Conservation (phyloP, 805 yeast genomes). For the Limtongia smithiae region DNA sequence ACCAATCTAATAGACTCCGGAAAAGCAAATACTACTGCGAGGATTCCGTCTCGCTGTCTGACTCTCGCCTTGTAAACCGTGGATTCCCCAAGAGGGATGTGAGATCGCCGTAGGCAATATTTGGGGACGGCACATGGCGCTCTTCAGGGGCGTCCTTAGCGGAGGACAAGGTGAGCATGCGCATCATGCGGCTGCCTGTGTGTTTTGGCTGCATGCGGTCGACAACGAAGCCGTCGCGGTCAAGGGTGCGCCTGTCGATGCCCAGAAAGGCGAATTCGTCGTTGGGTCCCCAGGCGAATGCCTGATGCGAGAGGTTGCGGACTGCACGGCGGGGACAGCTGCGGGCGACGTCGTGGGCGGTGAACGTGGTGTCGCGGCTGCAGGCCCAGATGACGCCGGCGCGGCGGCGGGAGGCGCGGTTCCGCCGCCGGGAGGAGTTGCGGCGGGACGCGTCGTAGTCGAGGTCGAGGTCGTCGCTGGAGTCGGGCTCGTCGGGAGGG, state of each 20-base stretch:
- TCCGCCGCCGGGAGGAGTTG: background rate
- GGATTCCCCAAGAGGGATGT: too few species aligned
- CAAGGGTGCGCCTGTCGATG: conserved; percentile 10
- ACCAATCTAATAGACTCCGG: too few species aligned
- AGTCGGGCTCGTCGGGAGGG: background rate
- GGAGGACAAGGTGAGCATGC: too few species aligned
- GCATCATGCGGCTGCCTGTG: too few species aligned
- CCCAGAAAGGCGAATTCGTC: conserved; percentile 46
- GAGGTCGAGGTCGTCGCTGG: background rate
- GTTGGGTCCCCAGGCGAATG: conserved; percentile 57
- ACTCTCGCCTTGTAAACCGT: too few species aligned
- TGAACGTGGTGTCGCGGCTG: conserved; percentile 49
- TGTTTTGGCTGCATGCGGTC: background rate
- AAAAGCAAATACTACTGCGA: too few species aligned
- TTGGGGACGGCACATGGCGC: too few species aligned
- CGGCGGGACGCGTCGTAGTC: background rate
- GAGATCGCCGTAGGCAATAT: too few species aligned
- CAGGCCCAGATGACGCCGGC: conserved; percentile 44
- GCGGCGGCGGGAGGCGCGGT: background rate
- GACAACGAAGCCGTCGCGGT: conserved; percentile 16
- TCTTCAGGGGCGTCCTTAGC: too few species aligned
- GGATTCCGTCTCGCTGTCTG: too few species aligned
- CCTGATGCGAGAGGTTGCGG: conserved; percentile 50
- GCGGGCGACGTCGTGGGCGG: conserved; percentile 45
- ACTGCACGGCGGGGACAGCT: conserved; percentile 43